Percentiles rank a stretch among this genome's conserved stretches.
Conservation (phyloP, 176 grass and related monocot genomes). For the Aegilops bicornis region DNA sequence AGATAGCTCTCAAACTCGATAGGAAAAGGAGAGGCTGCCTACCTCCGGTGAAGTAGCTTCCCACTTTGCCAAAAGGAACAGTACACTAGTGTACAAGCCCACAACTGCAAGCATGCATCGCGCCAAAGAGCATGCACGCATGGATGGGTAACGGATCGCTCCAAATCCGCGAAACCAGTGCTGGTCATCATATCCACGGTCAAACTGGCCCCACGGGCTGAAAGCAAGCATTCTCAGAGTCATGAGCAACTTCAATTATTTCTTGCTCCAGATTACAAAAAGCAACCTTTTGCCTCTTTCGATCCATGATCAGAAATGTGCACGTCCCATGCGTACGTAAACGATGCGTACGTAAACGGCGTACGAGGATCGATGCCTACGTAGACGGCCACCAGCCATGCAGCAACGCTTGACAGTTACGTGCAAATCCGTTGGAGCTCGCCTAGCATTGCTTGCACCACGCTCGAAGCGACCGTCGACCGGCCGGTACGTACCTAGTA, state of each 20-base stretch:
- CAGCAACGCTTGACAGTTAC: background rate
- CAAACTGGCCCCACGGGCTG: no score
- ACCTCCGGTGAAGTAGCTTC: slow-evolving; percentile 42
- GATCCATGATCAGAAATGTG: no score
- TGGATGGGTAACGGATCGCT: background rate
- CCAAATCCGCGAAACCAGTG: background rate
- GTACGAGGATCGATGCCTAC: background rate
- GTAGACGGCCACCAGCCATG: background rate
- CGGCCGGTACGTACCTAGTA: background rate
- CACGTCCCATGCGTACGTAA: no score
- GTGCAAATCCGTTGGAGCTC: background rate
- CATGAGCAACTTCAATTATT: no score
- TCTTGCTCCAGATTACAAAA: no score
- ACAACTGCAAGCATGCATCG: background rate
- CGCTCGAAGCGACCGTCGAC: slow-evolving; percentile 14
- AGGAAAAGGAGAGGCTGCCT: slow-evolving; percentile 31
- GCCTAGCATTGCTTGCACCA: slow-evolving; percentile 14
- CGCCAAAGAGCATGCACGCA: background rate
- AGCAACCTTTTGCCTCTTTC: no score
- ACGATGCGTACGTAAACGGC: no score
- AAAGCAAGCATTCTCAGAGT: no score
- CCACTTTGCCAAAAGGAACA: slow-evolving; percentile 37
- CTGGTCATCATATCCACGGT: no score
- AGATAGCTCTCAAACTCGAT: background rate
- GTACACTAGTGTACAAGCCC: background rate